Conservation (phyloP, 441 rosid genomes). For the Jatropha multifida region DNA sequence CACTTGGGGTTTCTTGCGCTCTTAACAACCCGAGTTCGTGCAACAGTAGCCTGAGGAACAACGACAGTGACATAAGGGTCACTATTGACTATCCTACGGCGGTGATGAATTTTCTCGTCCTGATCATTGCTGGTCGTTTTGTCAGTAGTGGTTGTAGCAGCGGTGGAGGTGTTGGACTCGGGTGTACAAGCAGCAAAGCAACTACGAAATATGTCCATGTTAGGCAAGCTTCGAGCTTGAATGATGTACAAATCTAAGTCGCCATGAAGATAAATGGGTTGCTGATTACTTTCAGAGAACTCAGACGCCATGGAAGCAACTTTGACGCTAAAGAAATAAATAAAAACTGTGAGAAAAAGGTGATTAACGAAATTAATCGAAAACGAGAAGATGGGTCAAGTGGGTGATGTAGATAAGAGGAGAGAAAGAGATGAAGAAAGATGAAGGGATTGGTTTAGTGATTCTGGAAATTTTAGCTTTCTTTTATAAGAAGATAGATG, state of each 20-base stretch:
- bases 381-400: not conserved
- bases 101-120: conserved; percentile 30
- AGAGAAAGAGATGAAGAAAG: not conserved
- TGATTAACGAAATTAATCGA: not conserved
- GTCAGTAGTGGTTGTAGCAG: not conserved
- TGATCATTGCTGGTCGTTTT: conserved; percentile 6
- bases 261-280: conserved; percentile 57
- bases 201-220: conserved; percentile 70
- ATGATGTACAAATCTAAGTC: conserved; percentile 70
- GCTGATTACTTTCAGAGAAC: not conserved
- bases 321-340: not conserved
- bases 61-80: conserved; percentile 81
- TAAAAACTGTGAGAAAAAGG: too few species aligned
- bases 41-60: conserved; percentile 83
- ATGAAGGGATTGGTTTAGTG: too few species aligned
- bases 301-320: conserved; percentile 19
- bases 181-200: conserved; percentile 44
- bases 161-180: conserved; percentile 2
- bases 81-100: conserved; percentile 57
- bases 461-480: too few species aligned
- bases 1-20: conserved; percentile 63
- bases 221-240: conserved; percentile 67
- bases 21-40: conserved; percentile 68
- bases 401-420: not conserved
- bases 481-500: too few species aligned